A percentile compares a stretch with the other conserved stretches of the same genome.
Conservation (phyloP, 805 yeast species). For the Kuraishia capsulata region DNA sequence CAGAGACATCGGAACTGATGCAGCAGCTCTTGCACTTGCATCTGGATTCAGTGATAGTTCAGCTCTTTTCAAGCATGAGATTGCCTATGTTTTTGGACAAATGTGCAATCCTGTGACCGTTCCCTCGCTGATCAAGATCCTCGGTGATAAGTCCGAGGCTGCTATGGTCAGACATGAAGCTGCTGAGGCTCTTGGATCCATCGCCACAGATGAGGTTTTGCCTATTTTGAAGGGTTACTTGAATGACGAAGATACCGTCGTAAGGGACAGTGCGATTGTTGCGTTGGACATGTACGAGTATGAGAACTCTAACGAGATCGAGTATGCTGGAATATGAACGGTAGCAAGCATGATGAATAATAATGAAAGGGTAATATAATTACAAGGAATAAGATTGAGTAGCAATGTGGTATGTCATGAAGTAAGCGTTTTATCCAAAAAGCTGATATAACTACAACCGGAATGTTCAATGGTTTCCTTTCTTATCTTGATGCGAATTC, state of each 20-base stretch:
- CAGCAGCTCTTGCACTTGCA: conserved; percentile 88
- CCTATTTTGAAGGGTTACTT: conserved; percentile 78
- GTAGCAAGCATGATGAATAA: too few species aligned
- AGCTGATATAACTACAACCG: too few species aligned
- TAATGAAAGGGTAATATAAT: too few species aligned
- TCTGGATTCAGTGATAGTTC: conserved; percentile 83
- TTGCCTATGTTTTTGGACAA: conserved; percentile 98
- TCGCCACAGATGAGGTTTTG: conserved; percentile 91
- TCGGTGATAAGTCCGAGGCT: conserved; percentile 72
- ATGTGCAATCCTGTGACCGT: conserved; percentile 88
- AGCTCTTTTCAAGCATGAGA: conserved; percentile 94
- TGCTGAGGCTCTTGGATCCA: conserved; percentile 96
- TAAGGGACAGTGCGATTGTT: conserved; percentile 92
- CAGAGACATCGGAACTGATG: conserved; percentile 89
- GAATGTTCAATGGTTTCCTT: too few species aligned
- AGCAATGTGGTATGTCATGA: too few species aligned
- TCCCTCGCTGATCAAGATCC: conserved; percentile 75
- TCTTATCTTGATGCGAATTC: too few species aligned
- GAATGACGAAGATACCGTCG: conserved; percentile 79
- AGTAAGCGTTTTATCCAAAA: too few species aligned
- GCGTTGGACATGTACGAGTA: conserved; percentile 98
- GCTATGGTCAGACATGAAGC: conserved; percentile 99
- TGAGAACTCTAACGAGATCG: conserved; percentile 77
- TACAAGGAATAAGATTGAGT: too few species aligned
- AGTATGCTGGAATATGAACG: conserved; percentile 46